Evolutionary conservation across 2,329 filamentous ascomycete genomes (phyloP).

Genomic region (Cladosporium sp.): DNA sequence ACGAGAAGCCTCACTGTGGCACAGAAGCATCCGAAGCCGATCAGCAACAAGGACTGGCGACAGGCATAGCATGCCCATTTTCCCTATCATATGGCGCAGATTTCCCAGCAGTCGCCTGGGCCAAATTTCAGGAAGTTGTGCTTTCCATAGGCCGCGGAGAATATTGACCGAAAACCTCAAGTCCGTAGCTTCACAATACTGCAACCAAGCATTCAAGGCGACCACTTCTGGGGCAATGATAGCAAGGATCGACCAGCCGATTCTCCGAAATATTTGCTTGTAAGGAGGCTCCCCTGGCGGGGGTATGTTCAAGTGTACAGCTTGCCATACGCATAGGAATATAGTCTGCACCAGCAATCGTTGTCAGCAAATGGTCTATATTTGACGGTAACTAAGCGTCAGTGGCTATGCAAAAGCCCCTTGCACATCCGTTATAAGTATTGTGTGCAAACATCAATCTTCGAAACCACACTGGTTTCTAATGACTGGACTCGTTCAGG

Average conservation of each 20-base stretch:
- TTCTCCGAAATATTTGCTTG: slow-evolving; percentile 15
- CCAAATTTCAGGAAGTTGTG: background rate
- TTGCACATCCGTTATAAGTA: too few relatives aligned
- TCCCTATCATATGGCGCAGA: too few relatives aligned
- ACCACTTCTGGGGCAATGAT: slow-evolving; percentile 23
- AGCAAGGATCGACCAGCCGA: slow-evolving; percentile 20
- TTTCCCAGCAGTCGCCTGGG: too few relatives aligned
- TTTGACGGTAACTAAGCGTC: too few relatives aligned
- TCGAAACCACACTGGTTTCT: too few relatives aligned
- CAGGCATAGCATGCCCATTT: background rate
- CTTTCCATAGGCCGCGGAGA: background rate
- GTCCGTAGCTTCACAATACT: background rate
- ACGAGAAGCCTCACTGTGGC: background rate
- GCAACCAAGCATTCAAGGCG: slow-evolving; percentile 12
- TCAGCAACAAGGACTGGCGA: background rate
- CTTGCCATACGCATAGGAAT: slow-evolving; percentile 23
- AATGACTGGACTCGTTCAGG: too few relatives aligned
- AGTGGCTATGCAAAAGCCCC: too few relatives aligned
- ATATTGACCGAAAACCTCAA: background rate
- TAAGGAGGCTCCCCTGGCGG: slow-evolving; percentile 6
- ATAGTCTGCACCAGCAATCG: slow-evolving; percentile 11
- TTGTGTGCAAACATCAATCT: too few relatives aligned
- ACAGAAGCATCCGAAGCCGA: background rate
- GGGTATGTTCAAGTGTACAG: slow-evolving; percentile 25
- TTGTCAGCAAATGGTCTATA: slow-evolving; percentile 1